Evolutionary conservation across 257 asterid species (phyloP).

Genomic region (Knoxia roxburghii): DNA sequence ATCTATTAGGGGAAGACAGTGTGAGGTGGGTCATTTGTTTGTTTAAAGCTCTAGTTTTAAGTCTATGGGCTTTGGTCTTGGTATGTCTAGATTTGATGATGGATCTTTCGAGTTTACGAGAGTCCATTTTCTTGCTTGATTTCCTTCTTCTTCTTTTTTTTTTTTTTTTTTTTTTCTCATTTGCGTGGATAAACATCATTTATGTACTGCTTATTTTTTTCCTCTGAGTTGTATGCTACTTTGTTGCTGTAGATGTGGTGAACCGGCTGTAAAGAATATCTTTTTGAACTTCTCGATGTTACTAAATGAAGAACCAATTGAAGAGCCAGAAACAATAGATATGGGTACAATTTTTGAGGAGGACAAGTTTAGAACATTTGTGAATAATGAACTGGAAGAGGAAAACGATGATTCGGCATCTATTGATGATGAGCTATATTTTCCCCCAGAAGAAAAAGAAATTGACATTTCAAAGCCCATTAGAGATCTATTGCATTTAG

Average conservation of each 20-base stretch:
- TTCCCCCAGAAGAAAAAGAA: conserved; percentile 49
- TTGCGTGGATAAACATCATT: background rate
- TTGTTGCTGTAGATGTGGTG: conserved; percentile 64
- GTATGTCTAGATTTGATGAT: background rate
- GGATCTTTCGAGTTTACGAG: background rate
- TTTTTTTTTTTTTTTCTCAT: too few species aligned
- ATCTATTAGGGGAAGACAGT: too few species aligned
- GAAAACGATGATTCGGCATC: conserved; percentile 43
- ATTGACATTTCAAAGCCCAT: conserved; percentile 83
- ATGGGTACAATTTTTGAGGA: conserved; percentile 55
- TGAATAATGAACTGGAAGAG: conserved; percentile 22
- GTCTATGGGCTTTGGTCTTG: background rate
- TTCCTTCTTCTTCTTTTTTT: too few species aligned
- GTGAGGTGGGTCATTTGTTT: too few species aligned
- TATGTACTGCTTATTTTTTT: background rate
- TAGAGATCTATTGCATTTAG: conserved; percentile 80
- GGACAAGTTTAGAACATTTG: conserved; percentile 27
- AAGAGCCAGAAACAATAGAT: conserved; percentile 53
- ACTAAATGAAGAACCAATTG: conserved; percentile 61
- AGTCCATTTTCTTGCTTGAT: too few species aligned
- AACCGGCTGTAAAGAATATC: conserved; percentile 64
- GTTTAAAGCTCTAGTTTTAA: background rate
- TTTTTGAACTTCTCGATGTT: conserved; percentile 65
- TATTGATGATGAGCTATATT: conserved; percentile 68
- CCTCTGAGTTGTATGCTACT: conserved; percentile 4